Percentiles rank a stretch among this genome's conserved stretches.
These are phyloP conservation scores for Microthlaspi erraticum DNA, from an alignment of 345 rosid species.

Conservation along the genomic window DNA sequence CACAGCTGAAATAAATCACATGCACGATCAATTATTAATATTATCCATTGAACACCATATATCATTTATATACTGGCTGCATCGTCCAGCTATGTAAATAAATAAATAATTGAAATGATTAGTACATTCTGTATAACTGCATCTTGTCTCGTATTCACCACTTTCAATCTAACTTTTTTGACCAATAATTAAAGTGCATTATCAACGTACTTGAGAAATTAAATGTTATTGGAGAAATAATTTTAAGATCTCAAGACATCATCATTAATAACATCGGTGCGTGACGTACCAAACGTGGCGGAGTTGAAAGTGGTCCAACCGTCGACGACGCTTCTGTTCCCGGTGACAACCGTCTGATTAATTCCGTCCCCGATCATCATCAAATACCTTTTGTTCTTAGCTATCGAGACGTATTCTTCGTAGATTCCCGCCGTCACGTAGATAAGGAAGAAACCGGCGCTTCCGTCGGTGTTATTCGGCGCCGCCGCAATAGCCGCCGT, in stretches of 20 bases:
- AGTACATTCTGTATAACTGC: slow-evolving; percentile 18
- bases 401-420: slow-evolving; percentile 72
- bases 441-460: slow-evolving; percentile 72
- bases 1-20: slow-evolving; percentile 63
- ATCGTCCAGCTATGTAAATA: neutral
- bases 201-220: slow-evolving; percentile 20
- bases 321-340: slow-evolving; percentile 81
- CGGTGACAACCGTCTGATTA: slow-evolving; percentile 78
- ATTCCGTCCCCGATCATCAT: slow-evolving; percentile 96
- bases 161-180: slow-evolving; percentile 26
- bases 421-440: slow-evolving; percentile 75
- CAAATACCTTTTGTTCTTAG: slow-evolving; percentile 72
- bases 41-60: neutral
- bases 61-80: neutral
- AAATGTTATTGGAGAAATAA: slow-evolving; percentile 13
- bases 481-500: slow-evolving; percentile 70
- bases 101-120: neutral
- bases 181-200: slow-evolving; percentile 33
- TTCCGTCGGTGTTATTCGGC: slow-evolving; percentile 68
- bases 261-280: slow-evolving; percentile 31
- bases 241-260: slow-evolving; percentile 30
- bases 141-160: slow-evolving; percentile 28
- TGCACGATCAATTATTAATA: neutral
- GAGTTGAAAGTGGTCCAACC: slow-evolving; percentile 95
- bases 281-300: slow-evolving; percentile 68